phyloP scores from a whole-genome alignment of 2,329 filamentous ascomycete species.

The Cephalotrichum gorgonifer region DNA sequence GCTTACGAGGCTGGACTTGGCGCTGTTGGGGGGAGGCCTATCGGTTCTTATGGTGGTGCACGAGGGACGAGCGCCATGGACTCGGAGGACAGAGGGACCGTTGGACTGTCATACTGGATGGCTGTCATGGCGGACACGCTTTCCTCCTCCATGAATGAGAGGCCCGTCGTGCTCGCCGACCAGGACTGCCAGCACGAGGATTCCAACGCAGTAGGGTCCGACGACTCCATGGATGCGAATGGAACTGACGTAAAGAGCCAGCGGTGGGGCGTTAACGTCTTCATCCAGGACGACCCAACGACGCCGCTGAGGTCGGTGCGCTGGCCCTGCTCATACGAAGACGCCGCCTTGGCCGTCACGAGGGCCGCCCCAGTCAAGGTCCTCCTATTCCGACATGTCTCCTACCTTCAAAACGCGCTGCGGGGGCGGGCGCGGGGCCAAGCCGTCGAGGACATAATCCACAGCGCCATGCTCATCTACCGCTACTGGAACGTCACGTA shows the following conservation, averaged over 20 bases:
- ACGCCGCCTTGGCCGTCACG: slow-evolving; percentile 35
- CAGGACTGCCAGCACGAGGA: slow-evolving; percentile 28
- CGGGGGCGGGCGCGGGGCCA: slow-evolving; percentile 24
- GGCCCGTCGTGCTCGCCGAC: slow-evolving; percentile 25
- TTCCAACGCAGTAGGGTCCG: slow-evolving; percentile 13
- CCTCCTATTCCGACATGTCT: slow-evolving; percentile 44
- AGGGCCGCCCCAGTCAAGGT: slow-evolving; percentile 49
- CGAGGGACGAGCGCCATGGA: neutral
- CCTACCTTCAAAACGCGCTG: slow-evolving; percentile 42
- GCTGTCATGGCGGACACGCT: slow-evolving; percentile 49
- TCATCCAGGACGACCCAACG: slow-evolving; percentile 21
- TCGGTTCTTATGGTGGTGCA: neutral
- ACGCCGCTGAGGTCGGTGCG: slow-evolving; percentile 13
- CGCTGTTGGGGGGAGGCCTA: slow-evolving; percentile 2
- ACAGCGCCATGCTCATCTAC: slow-evolving; percentile 36
- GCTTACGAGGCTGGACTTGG: neutral
- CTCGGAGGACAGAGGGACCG: slow-evolving; percentile 26
- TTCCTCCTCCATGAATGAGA: slow-evolving; percentile 38
- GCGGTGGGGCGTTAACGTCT: slow-evolving; percentile 20
- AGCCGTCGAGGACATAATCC: slow-evolving; percentile 36
- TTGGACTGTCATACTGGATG: slow-evolving; percentile 46
- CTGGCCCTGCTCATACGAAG: slow-evolving; percentile 46
- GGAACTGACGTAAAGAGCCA: slow-evolving; percentile 4
- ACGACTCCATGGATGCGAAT: slow-evolving; percentile 8
- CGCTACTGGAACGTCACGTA: slow-evolving; percentile 44